Percentiles rank a stretch among this genome's conserved stretches.
phyloP scores from a whole-genome alignment of 495 filamentous ascomycete species.

The Aspergillus panamensis region DNA sequence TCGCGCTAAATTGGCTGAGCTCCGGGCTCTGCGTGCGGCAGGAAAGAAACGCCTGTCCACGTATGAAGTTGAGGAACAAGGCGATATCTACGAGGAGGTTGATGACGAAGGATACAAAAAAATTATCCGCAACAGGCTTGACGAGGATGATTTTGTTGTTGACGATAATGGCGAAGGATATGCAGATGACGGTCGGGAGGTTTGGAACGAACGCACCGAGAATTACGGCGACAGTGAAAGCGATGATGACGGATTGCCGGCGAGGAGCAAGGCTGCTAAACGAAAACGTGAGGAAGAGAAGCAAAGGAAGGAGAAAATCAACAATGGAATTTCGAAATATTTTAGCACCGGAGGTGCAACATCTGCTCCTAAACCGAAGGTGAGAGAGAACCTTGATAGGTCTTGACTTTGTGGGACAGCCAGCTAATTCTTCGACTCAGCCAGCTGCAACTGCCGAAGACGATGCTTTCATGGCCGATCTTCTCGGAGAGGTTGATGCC shows the following conservation, averaged over 20 bases:
- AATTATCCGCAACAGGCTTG: constrained; percentile 81
- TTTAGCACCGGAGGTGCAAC: constrained; percentile 72
- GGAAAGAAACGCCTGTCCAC: constrained; percentile 85
- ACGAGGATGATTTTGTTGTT: constrained; percentile 95
- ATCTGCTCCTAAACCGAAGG: constrained; percentile 75
- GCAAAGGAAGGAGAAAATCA: constrained; percentile 78
- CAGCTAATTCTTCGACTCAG: constrained; percentile 23
- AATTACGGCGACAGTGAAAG: constrained; percentile 62
- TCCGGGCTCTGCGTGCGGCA: constrained; percentile 76
- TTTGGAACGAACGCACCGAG: constrained; percentile 71
- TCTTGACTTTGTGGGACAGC: neutral
- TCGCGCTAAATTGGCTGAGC: constrained; percentile 63
- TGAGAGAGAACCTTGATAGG: constrained; percentile 27
- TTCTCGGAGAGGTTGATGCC: constrained; percentile 85
- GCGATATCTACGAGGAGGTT: constrained; percentile 89
- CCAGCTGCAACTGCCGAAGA: constrained; percentile 71
- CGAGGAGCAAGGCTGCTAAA: constrained; percentile 71
- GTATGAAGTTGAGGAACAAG: constrained; percentile 85
- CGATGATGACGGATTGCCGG: constrained; percentile 65
- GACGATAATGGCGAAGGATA: constrained; percentile 93
- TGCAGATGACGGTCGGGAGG: constrained; percentile 93
- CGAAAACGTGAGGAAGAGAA: constrained; percentile 87
- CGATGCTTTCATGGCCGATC: constrained; percentile 74
- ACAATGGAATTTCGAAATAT: constrained; percentile 89
- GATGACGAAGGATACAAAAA: constrained; percentile 98